Percentiles rank a stretch among this genome's conserved stretches.
phyloP scores from a whole-genome alignment of 768 basidiomycete species.

The Porpolomopsis calyptriformis region DNA sequence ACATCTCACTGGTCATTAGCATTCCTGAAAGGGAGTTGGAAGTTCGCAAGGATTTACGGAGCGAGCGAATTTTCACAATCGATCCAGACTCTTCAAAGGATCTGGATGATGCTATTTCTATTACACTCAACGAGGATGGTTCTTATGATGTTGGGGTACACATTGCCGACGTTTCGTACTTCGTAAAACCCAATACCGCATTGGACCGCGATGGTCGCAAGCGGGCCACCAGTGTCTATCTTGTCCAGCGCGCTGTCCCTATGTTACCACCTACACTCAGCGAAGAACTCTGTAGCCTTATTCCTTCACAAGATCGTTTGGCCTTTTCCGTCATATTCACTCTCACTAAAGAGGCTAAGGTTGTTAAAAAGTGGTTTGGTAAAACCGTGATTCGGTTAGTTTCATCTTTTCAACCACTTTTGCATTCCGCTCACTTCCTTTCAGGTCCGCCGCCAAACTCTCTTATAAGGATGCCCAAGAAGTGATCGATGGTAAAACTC shows the following conservation, averaged over 20 bases:
- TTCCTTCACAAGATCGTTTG: slow-evolving; percentile 80
- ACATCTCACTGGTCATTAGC: slow-evolving; percentile 25
- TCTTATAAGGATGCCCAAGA: slow-evolving; percentile 75
- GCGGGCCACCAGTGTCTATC: slow-evolving; percentile 92
- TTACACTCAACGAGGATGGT: slow-evolving; percentile 84
- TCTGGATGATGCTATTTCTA: slow-evolving; percentile 88
- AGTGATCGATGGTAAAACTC: slow-evolving; percentile 62
- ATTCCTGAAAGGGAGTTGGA: slow-evolving; percentile 87
- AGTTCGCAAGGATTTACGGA: slow-evolving; percentile 77
- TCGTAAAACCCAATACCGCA: slow-evolving; percentile 92
- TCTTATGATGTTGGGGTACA: slow-evolving; percentile 92
- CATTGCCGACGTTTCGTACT: slow-evolving; percentile 91
- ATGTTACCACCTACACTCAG: slow-evolving; percentile 94
- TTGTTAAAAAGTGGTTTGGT: slow-evolving; percentile 86
- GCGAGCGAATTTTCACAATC: slow-evolving; percentile 83
- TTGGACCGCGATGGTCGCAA: slow-evolving; percentile 97
- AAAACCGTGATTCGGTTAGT: slow-evolving; percentile 83
- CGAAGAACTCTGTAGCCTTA: slow-evolving; percentile 87
- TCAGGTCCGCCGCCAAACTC: slow-evolving; percentile 77
- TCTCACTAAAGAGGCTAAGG: slow-evolving; percentile 67
- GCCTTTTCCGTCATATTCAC: slow-evolving; percentile 88
- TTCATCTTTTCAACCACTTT: background rate
- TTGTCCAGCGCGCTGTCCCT: slow-evolving; percentile 90
- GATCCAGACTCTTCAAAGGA: slow-evolving; percentile 87
- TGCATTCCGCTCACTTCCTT: slow-evolving; percentile 6